Percentiles rank a stretch among this genome's conserved stretches.
These are phyloP conservation scores for Nothopassalora personata DNA, from an alignment of 2,329 filamentous ascomycete genomes.

Conservation along the genomic window DNA sequence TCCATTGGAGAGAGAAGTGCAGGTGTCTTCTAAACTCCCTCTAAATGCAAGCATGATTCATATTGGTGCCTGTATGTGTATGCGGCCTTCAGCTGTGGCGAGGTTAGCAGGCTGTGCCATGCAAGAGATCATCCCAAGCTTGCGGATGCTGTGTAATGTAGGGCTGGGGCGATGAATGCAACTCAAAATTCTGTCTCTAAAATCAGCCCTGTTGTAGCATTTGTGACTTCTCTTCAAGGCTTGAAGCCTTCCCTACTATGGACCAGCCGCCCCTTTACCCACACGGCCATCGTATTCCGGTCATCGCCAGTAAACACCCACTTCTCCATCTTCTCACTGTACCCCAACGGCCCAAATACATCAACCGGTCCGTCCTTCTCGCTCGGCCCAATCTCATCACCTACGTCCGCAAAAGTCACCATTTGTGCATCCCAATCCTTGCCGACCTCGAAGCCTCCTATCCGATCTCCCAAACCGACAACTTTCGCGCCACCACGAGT, in stretches of 20 bases:
- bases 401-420: constrained; percentile 54
- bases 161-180: too few relatives aligned
- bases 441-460: constrained; percentile 79
- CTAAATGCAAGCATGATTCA: too few relatives aligned
- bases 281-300: constrained; percentile 80
- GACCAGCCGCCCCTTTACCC: constrained; percentile 80
- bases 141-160: too few relatives aligned
- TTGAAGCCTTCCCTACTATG: constrained; percentile 47
- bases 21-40: too few relatives aligned
- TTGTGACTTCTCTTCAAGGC: neutral
- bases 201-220: too few relatives aligned
- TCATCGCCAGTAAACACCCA: constrained; percentile 95
- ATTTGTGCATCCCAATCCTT: constrained; percentile 91
- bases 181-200: too few relatives aligned
- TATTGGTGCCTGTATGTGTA: too few relatives aligned
- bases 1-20: too few relatives aligned
- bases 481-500: constrained; percentile 83
- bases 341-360: constrained; percentile 86
- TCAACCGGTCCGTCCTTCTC: constrained; percentile 61
- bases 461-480: constrained; percentile 63
- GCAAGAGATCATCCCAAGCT: too few relatives aligned
- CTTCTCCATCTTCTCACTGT: constrained; percentile 81
- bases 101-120: too few relatives aligned
- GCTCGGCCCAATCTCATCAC: constrained; percentile 34
- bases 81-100: too few relatives aligned